Percentiles rank a stretch among this genome's conserved stretches.
Conservation (phyloP, 2,329 filamentous ascomycete genomes). For the Trichophyton verrucosum region DNA sequence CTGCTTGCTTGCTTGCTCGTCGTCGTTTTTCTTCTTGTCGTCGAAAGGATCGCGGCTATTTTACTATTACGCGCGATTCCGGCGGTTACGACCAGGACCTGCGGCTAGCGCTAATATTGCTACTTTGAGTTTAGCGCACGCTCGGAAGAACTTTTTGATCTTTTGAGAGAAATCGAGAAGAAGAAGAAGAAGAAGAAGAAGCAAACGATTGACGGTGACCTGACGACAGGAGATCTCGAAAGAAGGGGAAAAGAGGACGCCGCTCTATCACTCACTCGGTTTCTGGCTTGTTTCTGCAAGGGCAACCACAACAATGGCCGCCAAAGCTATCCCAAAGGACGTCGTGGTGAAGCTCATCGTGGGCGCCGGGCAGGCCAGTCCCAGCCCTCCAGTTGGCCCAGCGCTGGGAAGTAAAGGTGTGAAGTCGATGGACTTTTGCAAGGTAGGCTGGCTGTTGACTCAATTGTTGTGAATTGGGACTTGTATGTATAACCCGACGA, state of each 20-base stretch:
- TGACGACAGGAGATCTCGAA: background rate
- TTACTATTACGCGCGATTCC: background rate
- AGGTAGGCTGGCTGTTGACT: slow-evolving; percentile 44
- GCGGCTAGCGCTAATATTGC: background rate
- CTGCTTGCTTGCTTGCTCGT: background rate
- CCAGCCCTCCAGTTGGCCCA: slow-evolving; percentile 89
- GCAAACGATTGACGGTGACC: background rate
- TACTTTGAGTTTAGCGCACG: background rate
- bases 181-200: background rate
- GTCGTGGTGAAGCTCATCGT: slow-evolving; percentile 95
- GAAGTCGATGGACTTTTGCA: slow-evolving; percentile 99
- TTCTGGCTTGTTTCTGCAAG: background rate
- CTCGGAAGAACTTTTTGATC: background rate
- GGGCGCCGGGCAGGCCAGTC: slow-evolving; percentile 85
- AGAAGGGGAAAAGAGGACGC: background rate
- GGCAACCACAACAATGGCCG: slow-evolving; percentile 6
- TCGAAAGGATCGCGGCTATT: background rate
- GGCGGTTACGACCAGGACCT: background rate
- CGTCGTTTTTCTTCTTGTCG: background rate
- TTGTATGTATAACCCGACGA: background rate
- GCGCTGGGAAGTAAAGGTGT: slow-evolving; percentile 94
- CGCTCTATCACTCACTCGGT: background rate
- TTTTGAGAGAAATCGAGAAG: background rate
- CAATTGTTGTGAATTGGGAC: background rate
- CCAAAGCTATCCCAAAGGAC: slow-evolving; percentile 44